A percentile compares a stretch with the other conserved stretches of the same genome.
phyloP scores from a whole-genome alignment of 768 basidiomycete species.

The Daedaleopsis sinensis region DNA sequence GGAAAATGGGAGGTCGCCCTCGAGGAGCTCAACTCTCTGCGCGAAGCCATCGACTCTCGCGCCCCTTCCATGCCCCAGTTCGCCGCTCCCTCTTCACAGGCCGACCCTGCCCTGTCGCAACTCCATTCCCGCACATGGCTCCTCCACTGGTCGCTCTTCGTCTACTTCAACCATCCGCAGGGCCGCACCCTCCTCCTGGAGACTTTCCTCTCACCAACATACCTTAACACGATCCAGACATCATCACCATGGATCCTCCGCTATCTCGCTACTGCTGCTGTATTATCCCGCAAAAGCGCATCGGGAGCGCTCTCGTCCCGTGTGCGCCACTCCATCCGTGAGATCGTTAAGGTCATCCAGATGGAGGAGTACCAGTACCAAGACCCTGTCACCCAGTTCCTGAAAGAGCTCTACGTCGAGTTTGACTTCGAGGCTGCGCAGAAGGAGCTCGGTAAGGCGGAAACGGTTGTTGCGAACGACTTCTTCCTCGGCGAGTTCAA shows the following conservation, averaged over 20 bases:
- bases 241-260: slow-evolving; percentile 93
- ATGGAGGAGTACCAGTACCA: slow-evolving; percentile 96
- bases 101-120: slow-evolving; percentile 76
- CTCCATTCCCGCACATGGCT: slow-evolving; percentile 96
- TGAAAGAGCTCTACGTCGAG: slow-evolving; percentile 91
- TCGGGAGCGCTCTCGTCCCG: slow-evolving; percentile 63
- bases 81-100: slow-evolving; percentile 34
- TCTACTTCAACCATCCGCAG: slow-evolving; percentile 96
- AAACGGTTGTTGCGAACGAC: slow-evolving; percentile 84
- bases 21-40: slow-evolving; percentile 93
- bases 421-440: slow-evolving; percentile 98
- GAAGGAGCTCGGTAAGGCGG: slow-evolving; percentile 73
- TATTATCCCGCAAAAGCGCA: slow-evolving; percentile 83
- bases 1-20: slow-evolving; percentile 96
- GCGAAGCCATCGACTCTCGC: slow-evolving; percentile 88
- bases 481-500: slow-evolving; percentile 92
- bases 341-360: slow-evolving; percentile 92
- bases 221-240: slow-evolving; percentile 98
- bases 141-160: slow-evolving; percentile 97
- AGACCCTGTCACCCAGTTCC: slow-evolving; percentile 91
- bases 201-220: slow-evolving; percentile 93
- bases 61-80: slow-evolving; percentile 48
- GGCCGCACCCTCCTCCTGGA: slow-evolving; percentile 92
- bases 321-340: slow-evolving; percentile 85
- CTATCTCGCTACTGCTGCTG: slow-evolving; percentile 91